Evolutionary conservation across 148 eudicot genomes (phyloP).

Genomic region (Arbutus unedo): DNA sequence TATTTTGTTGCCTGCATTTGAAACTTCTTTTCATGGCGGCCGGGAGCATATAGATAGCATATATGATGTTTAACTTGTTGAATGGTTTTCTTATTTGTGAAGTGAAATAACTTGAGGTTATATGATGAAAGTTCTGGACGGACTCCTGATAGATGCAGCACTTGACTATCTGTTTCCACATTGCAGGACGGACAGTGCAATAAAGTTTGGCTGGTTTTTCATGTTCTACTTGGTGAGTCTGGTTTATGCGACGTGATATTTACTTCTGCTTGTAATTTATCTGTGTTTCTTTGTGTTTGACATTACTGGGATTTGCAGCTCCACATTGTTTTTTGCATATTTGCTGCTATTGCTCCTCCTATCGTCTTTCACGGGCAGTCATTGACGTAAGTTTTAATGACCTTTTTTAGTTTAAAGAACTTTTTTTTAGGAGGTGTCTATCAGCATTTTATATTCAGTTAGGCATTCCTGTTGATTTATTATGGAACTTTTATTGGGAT

Average conservation of each 20-base stretch:
- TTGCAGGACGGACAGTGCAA: constrained; percentile 94
- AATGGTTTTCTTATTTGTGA: background rate
- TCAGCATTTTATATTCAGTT: constrained; percentile 1
- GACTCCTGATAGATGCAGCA: background rate
- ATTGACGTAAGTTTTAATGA: constrained; percentile 62
- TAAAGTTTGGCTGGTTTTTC: constrained; percentile 95
- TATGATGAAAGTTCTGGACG: background rate
- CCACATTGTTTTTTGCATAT: constrained; percentile 79
- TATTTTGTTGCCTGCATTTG: background rate
- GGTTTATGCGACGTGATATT: background rate
- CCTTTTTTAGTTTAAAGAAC: background rate
- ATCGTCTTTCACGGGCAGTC: constrained; percentile 90
- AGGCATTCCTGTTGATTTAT: background rate
- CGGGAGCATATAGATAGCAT: background rate
- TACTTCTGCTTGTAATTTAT: background rate
- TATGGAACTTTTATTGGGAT: background rate
- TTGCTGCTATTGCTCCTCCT: constrained; percentile 99
- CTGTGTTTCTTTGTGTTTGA: constrained; percentile 15
- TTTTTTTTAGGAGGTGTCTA: constrained; percentile 15
- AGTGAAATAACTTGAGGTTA: background rate
- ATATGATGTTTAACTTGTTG: background rate
- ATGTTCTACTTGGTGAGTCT: constrained; percentile 75
- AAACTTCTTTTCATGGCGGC: background rate
- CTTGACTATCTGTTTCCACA: constrained; percentile 19
- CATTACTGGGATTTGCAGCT: constrained; percentile 47